Percentiles rank a stretch among this genome's conserved stretches.
These are phyloP conservation scores for Drechslerella dactyloides DNA, from an alignment of 2,329 filamentous ascomycete species.

Conservation along the genomic window DNA sequence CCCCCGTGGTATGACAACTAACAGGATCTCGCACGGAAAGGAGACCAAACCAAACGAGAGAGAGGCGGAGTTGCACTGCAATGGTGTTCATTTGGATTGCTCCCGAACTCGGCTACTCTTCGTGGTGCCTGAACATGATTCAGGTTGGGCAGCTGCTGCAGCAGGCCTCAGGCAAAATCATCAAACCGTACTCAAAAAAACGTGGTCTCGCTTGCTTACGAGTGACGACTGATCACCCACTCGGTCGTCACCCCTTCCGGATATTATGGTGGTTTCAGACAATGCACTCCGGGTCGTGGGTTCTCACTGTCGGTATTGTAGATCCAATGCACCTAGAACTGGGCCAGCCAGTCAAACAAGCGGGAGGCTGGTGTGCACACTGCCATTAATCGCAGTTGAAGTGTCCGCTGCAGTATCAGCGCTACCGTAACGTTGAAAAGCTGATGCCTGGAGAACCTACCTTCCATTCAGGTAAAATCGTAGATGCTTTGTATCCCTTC, in stretches of 20 bases:
- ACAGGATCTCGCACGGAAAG: neutral
- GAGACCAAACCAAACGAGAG: neutral
- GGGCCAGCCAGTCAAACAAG: neutral
- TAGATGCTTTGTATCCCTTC: neutral
- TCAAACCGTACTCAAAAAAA: conserved; percentile 28
- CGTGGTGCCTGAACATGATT: conserved; percentile 1
- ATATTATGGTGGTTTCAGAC: conserved; percentile 31
- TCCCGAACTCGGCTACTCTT: neutral
- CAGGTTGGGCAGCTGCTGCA: neutral
- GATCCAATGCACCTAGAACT: too few relatives aligned
- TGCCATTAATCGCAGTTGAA: neutral
- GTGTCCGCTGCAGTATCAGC: neutral
- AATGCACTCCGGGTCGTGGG: conserved; percentile 13
- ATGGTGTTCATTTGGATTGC: neutral
- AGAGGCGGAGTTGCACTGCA: conserved; percentile 7
- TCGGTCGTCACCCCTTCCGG: conserved; percentile 12
- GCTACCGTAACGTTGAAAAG: conserved; percentile 5
- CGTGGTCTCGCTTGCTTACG: conserved; percentile 40
- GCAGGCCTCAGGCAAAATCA: conserved; percentile 6
- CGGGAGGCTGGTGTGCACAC: neutral
- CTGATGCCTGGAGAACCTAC: neutral
- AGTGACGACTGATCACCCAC: conserved; percentile 13
- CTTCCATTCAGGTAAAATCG: neutral
- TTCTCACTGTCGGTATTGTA: conserved; percentile 5
- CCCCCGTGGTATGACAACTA: neutral